Base-by-base conservation (phyloP, 225 moss, liverwort and hornwort species). In the Physcomitrellopsis africana region DNA sequence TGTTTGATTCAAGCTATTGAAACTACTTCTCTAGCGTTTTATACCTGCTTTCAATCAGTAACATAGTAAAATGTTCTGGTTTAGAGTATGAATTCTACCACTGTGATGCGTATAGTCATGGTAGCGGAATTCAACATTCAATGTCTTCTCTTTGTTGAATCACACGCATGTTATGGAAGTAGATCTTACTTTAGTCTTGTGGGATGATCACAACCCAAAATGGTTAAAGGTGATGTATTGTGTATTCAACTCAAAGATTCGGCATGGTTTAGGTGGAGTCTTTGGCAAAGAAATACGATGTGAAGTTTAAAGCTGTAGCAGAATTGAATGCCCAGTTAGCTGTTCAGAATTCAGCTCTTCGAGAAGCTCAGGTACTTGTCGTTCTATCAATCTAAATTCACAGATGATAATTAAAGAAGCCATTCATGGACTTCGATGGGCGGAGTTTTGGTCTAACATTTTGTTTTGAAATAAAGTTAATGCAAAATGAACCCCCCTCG, bases 211-310 rank as follows among this genome's bases (percentile, higher is more conserved):
- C 60, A 51, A 23, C 22, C 22, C 23, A 7, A 37, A 66, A 13
- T 59, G 16, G 42, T 47, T 67, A 71, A 63, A 42, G 46, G 32
- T 72, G 52, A 51, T 72, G 46, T 54, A 14, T 56, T 47, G 46
- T 52, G 58, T 64, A 27, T 72, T 59, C 45, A 26, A 55, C 9
- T 81, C 52, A 53, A 15, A 51, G 19, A n/a, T 72, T 79, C 55
- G 72, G 22, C 62, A 60, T 81, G 65, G 11, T 64, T 44, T 72
- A 96, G 96, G 92, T 94, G 88, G 95, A 93, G 29, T 86, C 89
- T 5, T 68, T 99, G 60, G 93, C 95, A 57, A 99, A 99, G 75
- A 99, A 92, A 74, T 99, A 94, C 32, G 99, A 99, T 79, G 95
- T 92, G 83, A 95, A 95, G 72, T 99, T 95, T 81, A 99, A 95